Base-by-base conservation (phyloP, 2,329 filamentous ascomycete genomes). In the Thermothelomyces thermophilus region DNA sequence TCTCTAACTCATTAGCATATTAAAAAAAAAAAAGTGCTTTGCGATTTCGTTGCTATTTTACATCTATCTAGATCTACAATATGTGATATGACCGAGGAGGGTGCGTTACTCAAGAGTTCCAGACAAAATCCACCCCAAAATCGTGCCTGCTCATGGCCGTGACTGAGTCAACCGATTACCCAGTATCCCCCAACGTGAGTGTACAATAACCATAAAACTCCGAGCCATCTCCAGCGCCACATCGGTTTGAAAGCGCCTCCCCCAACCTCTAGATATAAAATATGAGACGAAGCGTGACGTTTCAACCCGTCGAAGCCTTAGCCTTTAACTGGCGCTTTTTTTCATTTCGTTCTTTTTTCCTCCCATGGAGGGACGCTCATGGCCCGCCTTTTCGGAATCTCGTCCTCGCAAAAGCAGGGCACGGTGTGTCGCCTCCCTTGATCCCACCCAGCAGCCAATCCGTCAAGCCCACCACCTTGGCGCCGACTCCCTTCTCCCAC, bases 401-500 rank as follows among this genome's bases (percentile, higher is more conserved):
- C 24, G 28, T 40, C 42, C 53, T 39, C 37, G 48, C 42, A 54
- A 61, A 61, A 13, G 56, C 58, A 41, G 59, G 59, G 51, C 55
- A 59, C 19, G 56, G 51, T 19, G 35, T 45, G 10, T 52, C 54
- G 0, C 46, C 47, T 1, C 72, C 69, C 51, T 68, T 70, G 58
- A 90, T 84, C 44, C 86, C 86, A 2, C 90, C 90, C 34, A 97
- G 74, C 56, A 98, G 70, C 91, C 93, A 97, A 65, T 98, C 93
- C 14, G 93, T 96, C 57, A 97, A 72, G 13, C 86, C 90, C 14
- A 97, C 89, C 17, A 98, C 86, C 63, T 84, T 87, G 19, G 87
- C 84, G 22, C 87, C 81, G n/a, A 84, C 72, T 14, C 82, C 90
- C 55, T 80, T 82, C 61, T 96, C 90, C 82, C 86, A 94, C 53